Conservation (phyloP, 768 basidiomycete genomes). For the Russula olivacea region DNA sequence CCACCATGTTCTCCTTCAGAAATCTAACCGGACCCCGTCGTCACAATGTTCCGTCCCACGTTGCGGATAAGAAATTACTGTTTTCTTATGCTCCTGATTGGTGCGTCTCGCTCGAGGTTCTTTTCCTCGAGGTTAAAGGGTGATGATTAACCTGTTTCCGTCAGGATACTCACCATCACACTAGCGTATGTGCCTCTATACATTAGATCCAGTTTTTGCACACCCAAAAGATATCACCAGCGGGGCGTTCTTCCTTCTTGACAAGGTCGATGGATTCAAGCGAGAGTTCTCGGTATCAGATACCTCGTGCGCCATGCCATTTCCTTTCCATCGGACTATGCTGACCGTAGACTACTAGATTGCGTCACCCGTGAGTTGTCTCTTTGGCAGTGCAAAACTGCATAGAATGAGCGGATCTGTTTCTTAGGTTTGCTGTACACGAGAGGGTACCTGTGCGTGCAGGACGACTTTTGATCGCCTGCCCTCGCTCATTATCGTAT, state of each 20-base stretch:
- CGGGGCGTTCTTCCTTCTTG: slow-evolving; percentile 53
- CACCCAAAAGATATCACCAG: slow-evolving; percentile 33
- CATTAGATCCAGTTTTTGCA: not conserved
- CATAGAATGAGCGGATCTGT: not conserved
- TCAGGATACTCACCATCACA: slow-evolving; percentile 61
- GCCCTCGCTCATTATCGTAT: not conserved
- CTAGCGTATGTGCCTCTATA: slow-evolving; percentile 49
- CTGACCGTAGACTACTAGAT: slow-evolving; percentile 26
- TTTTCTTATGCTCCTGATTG: slow-evolving; percentile 73
- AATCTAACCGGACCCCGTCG: not conserved
- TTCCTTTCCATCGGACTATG: slow-evolving; percentile 24
- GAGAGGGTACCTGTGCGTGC: slow-evolving; percentile 69
- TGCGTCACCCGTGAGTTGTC: slow-evolving; percentile 36
- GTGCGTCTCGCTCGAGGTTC: slow-evolving; percentile 36
- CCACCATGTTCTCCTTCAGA: not conserved
- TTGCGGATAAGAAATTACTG: slow-evolving; percentile 36
- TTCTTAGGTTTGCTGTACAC: slow-evolving; percentile 54
- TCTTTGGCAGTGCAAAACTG: not conserved
- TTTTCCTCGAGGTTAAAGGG: not conserved
- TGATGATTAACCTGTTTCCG: not conserved
- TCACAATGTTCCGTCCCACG: not conserved
- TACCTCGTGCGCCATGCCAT: slow-evolving; percentile 49
- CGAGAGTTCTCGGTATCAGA: slow-evolving; percentile 75
- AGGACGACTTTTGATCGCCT: not conserved
- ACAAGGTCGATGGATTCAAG: slow-evolving; percentile 65